These are phyloP conservation scores for Apiotrichum mycotoxinovorans DNA, from an alignment of 1,284 basidiomycete species.

Conservation along the genomic window DNA sequence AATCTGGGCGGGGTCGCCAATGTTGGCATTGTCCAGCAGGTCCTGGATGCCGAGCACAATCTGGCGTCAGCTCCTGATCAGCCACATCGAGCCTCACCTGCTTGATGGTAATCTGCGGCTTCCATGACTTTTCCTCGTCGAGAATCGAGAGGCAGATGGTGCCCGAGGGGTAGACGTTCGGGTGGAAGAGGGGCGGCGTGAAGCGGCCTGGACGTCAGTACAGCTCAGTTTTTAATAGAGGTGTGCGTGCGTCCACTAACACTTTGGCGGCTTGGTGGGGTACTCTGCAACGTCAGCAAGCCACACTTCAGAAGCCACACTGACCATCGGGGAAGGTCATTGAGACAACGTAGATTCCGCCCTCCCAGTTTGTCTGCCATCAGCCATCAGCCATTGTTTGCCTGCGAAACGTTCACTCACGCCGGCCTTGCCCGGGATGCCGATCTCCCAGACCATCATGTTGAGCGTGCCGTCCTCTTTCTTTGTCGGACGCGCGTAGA, in stretches of 20 bases:
- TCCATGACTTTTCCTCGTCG: constrained; percentile 99
- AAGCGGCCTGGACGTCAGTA: constrained; percentile 74
- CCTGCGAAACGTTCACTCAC: constrained; percentile 56
- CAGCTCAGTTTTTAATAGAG: not conserved
- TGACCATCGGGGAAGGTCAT: constrained; percentile 94
- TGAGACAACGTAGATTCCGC: constrained; percentile 84
- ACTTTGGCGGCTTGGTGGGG: constrained; percentile 50
- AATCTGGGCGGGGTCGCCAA: constrained; percentile 91
- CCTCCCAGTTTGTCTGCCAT: constrained; percentile 89
- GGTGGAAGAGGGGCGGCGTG: constrained; percentile 91
- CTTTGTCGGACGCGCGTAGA: constrained; percentile 90
- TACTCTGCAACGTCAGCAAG: constrained; percentile 38
- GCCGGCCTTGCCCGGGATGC: constrained; percentile 78
- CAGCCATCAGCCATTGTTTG: constrained; percentile 12
- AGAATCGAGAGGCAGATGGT: constrained; percentile 97
- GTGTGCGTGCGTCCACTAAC: constrained; percentile 24
- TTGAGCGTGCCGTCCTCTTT: constrained; percentile 88
- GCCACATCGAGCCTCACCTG: constrained; percentile 59
- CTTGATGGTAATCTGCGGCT: constrained; percentile 97
- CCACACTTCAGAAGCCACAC: constrained; percentile 18
- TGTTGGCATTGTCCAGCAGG: constrained; percentile 88
- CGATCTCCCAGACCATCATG: constrained; percentile 97
- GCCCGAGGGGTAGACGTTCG: constrained; percentile 97
- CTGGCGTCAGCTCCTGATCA: constrained; percentile 51
- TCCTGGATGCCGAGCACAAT: constrained; percentile 95